phyloP scores from a whole-genome alignment of 176 grass and related monocot species.

The Pontederia paniculata region DNA sequence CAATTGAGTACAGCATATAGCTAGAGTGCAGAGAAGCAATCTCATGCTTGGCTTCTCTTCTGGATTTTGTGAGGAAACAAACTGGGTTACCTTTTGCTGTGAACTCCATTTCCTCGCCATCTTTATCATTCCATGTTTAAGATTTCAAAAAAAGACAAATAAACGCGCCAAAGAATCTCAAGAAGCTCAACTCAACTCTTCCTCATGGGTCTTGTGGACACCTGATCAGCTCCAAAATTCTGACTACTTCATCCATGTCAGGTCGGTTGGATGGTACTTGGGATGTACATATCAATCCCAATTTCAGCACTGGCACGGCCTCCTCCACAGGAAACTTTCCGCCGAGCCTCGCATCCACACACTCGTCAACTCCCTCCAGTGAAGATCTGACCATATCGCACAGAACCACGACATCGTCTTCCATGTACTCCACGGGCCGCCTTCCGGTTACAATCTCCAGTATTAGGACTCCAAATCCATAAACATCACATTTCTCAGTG shows the following conservation, averaged over 20 bases:
- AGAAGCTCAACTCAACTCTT: constrained; percentile 51
- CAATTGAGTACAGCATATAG: too few species aligned
- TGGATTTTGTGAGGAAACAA: not conserved
- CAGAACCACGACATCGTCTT: constrained; percentile 86
- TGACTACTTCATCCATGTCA: constrained; percentile 65
- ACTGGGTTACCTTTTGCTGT: constrained; percentile 10
- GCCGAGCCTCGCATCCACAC: constrained; percentile 46
- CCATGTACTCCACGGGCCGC: constrained; percentile 81
- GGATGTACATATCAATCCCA: constrained; percentile 85
- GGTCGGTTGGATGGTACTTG: constrained; percentile 91
- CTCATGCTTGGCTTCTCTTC: too few species aligned
- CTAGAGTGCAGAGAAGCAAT: too few species aligned
- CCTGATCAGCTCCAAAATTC: constrained; percentile 76
- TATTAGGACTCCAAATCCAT: constrained; percentile 65
- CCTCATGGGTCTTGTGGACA: constrained; percentile 40
- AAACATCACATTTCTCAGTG: constrained; percentile 83
- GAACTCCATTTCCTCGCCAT: not conserved
- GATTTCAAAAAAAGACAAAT: constrained; percentile 20
- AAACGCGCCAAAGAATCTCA: constrained; percentile 2
- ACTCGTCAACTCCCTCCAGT: constrained; percentile 61
- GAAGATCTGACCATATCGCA: constrained; percentile 61
- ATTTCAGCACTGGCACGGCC: constrained; percentile 59
- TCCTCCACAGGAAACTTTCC: constrained; percentile 69
- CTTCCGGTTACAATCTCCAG: constrained; percentile 68
- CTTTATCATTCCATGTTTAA: constrained; percentile 6